Evolutionary conservation across 768 basidiomycete species (phyloP), one percentile per base, ranked within the genome.

Genomic region (Pleurotus platypus): DNA sequence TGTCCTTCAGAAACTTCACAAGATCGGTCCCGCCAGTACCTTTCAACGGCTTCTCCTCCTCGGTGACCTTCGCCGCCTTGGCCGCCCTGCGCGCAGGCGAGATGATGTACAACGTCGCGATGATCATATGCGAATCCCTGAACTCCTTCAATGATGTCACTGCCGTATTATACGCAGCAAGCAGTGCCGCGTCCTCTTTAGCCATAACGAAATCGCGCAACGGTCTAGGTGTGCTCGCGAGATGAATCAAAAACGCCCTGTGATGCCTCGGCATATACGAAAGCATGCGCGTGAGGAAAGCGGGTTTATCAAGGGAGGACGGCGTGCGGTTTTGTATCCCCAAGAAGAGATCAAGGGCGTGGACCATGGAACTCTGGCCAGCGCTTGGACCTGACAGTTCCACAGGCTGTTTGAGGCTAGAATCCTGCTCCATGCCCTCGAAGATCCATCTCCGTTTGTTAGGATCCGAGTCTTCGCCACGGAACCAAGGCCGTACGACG

Each of bases 21-120:
- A 95, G 66, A 43, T 87, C 81, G 0, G 91, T 92, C 1, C 92
- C 92, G 1, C 92, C 92, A 0, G 92, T 94, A 0, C 92, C 92
- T 60, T 80, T 85, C 59, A 86, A 53, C 2, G 70, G 63, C 2
- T 58, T 66, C 24, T 61, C 57, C 42, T 49, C 73, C 3, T 58
- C 57, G 61, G n/a, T 57, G 56, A 18, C 40, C 57, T 56, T 61
- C 57, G 9, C 35, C 47, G 49, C 58, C 42, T 49, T 55, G 58
- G 43, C 9, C 20, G 69, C 72, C 51, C 71, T 65, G 61, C 76
- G 70, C 7, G 92, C 87, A 37, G 90, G 92, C 20, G 80, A 81
- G 30, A 94, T 76, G 61, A 95, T 91, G 66, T 91, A 94, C 40
- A 87, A 63, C 35, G 87, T 78, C 24, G 85, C 90, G 54, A 94